Conservation (phyloP, 2,329 filamentous ascomycete species). For the Helicocarpus griseus region DNA sequence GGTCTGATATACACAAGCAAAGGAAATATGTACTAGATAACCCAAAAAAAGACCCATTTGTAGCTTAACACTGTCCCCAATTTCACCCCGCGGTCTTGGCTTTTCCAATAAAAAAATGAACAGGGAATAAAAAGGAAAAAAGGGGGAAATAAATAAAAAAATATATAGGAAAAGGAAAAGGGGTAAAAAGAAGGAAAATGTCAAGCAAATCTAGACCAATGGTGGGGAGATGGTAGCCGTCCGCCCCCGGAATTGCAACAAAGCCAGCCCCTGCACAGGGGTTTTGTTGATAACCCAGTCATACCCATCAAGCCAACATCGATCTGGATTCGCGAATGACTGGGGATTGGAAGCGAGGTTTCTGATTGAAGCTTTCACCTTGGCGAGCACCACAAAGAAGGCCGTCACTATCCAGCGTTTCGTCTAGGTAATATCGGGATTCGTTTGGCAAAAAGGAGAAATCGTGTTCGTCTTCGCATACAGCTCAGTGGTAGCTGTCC, state of each 20-base stretch:
- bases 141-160: not conserved
- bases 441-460: not conserved
- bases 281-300: not conserved
- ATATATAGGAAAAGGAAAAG: not conserved
- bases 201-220: not conserved
- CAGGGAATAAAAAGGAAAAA: not conserved
- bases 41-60: not conserved
- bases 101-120: not conserved
- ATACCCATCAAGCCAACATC: not conserved
- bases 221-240: not conserved
- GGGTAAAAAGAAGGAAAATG: not conserved
- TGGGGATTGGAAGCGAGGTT: not conserved
- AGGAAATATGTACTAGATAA: not conserved
- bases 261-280: not conserved
- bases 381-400: not conserved
- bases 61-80: not conserved
- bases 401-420: not conserved
- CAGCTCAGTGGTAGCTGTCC: not conserved
- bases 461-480: not conserved
- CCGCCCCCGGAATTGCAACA: not conserved
- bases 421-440: not conserved
- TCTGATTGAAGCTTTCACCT: not conserved
- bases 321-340: not conserved
- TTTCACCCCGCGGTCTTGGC: not conserved
- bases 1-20: not conserved